Percentiles rank a stretch among this genome's conserved stretches.
Conservation (phyloP, 2,329 filamentous ascomycete species). For the Zalaria sp. region DNA sequence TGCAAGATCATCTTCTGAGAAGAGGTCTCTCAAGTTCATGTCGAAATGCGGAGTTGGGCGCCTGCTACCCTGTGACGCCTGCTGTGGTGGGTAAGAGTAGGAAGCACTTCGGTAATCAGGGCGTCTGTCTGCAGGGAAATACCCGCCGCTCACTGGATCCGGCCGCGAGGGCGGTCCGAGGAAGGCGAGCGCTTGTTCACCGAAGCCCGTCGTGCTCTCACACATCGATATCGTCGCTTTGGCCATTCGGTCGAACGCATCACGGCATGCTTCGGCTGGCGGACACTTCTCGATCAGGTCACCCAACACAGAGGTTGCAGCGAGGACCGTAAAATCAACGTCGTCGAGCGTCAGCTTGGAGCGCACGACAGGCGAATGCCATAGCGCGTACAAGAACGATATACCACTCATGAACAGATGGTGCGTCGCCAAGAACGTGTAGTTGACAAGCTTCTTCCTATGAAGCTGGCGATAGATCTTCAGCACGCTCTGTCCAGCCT, state of each 20-base stretch:
- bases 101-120: constrained; percentile 1
- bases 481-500: constrained; percentile 85
- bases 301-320: constrained; percentile 80
- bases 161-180: neutral
- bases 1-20: constrained; percentile 28
- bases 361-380: constrained; percentile 83
- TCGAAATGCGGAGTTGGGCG: constrained; percentile 43
- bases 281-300: constrained; percentile 92
- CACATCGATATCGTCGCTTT: constrained; percentile 95
- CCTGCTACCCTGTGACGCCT: constrained; percentile 5
- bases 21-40: constrained; percentile 39
- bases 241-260: constrained; percentile 88
- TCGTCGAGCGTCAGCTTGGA: constrained; percentile 83
- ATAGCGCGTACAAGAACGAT: constrained; percentile 91
- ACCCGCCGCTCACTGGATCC: neutral
- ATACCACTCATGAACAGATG: constrained; percentile 96
- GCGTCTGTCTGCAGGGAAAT: constrained; percentile 1
- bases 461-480: constrained; percentile 85
- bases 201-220: constrained; percentile 73
- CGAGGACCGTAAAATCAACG: constrained; percentile 91
- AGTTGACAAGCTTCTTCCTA: constrained; percentile 77
- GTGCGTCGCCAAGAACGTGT: constrained; percentile 89
- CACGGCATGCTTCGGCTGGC: constrained; percentile 83
- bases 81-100: neutral
- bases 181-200: constrained; percentile 16